Conservation (phyloP, 1,139 yeast species). For the Arxiozyma heterogenica region DNA sequence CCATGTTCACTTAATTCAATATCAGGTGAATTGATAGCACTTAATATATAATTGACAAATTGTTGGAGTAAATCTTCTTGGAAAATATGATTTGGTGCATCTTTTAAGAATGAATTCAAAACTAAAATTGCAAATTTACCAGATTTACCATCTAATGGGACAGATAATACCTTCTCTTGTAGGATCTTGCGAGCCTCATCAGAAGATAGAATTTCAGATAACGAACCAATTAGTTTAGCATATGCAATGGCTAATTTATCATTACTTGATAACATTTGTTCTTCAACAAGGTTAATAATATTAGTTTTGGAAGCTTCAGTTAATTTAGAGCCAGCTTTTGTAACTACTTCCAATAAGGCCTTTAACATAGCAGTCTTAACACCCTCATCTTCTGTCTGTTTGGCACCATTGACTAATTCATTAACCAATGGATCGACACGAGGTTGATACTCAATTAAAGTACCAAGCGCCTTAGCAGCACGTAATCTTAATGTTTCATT, state of each 20-base stretch:
- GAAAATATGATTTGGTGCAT: conserved; percentile 58
- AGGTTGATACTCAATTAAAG: conserved; percentile 81
- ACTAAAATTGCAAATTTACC: conserved; percentile 61
- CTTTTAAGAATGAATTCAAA: conserved; percentile 70
- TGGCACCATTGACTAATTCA: conserved; percentile 73
- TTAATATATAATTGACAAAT: conserved; percentile 41
- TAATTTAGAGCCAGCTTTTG: conserved; percentile 69
- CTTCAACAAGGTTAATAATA: conserved; percentile 68
- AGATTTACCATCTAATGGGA: conserved; percentile 32
- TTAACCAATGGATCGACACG: conserved; percentile 87
- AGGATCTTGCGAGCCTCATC: conserved; percentile 61
- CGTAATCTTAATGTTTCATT: conserved; percentile 68
- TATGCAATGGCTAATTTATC: conserved; percentile 61
- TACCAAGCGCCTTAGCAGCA: conserved; percentile 87
- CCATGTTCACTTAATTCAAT: conserved; percentile 70
- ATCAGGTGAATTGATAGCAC: conserved; percentile 39
- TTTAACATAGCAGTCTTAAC: conserved; percentile 79
- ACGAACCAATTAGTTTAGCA: conserved; percentile 70
- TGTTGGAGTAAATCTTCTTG: conserved; percentile 42
- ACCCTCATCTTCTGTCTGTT: conserved; percentile 48
- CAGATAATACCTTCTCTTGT: conserved; percentile 48
- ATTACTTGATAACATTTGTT: conserved; percentile 49
- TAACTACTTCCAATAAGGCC: conserved; percentile 77
- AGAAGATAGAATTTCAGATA: conserved; percentile 54
- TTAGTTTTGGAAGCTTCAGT: conserved; percentile 62